These are phyloP conservation scores for Ceratocystis cubensis DNA, from an alignment of 2,329 filamentous ascomycete genomes.

Conservation along the genomic window DNA sequence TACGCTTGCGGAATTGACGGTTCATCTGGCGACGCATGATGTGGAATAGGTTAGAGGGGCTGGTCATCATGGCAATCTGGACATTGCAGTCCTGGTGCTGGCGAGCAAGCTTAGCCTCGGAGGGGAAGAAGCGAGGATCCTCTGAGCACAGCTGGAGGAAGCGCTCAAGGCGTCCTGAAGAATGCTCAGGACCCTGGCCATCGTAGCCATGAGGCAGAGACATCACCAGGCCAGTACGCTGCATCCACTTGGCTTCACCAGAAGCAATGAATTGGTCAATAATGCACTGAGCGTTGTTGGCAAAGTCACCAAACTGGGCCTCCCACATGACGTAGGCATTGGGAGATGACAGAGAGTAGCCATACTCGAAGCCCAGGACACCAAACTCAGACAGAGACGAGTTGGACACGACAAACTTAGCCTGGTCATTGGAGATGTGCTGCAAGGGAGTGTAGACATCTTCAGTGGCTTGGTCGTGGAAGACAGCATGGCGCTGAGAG, in stretches of 20 bases:
- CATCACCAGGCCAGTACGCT: slow-evolving; percentile 91
- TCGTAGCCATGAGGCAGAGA: slow-evolving; percentile 96
- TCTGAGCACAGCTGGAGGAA: slow-evolving; percentile 97
- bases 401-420: slow-evolving; percentile 92
- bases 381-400: slow-evolving; percentile 64
- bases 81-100: slow-evolving; percentile 99
- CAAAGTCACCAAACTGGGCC: slow-evolving; percentile 98
- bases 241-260: slow-evolving; percentile 96
- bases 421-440: slow-evolving; percentile 79
- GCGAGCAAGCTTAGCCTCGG: slow-evolving; percentile 75
- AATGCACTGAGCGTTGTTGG: slow-evolving; percentile 98
- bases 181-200: slow-evolving; percentile 96
- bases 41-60: slow-evolving; percentile 91
- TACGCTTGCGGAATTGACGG: slow-evolving; percentile 97
- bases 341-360: slow-evolving; percentile 91
- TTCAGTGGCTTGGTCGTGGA: slow-evolving; percentile 95
- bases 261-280: slow-evolving; percentile 98
- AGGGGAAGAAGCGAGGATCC: slow-evolving; percentile 85
- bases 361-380: slow-evolving; percentile 92
- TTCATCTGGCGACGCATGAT: slow-evolving; percentile 94
- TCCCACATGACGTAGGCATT: slow-evolving; percentile 99
- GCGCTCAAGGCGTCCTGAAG: slow-evolving; percentile 90
- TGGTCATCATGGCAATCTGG: slow-evolving; percentile 97
- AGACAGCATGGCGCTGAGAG: slow-evolving; percentile 91
- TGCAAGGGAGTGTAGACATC: slow-evolving; percentile 85